Percentiles rank a stretch among this genome's conserved stretches.
phyloP scores from a whole-genome alignment of 2,329 filamentous ascomycete genomes.

The Calonectria pteridis region DNA sequence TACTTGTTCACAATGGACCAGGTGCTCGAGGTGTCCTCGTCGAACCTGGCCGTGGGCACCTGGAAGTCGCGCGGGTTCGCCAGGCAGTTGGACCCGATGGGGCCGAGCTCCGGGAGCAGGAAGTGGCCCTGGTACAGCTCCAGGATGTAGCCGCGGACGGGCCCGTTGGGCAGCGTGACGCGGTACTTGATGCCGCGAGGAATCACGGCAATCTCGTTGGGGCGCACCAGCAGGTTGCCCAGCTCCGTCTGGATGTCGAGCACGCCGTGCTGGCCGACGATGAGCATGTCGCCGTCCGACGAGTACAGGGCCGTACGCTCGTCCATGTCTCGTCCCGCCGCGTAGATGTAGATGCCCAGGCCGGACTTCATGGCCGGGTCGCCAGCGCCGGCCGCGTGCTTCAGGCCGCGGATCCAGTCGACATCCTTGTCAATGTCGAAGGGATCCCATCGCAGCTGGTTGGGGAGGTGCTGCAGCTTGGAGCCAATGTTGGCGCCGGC shows the following conservation, averaged over 20 bases:
- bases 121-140: slow-evolving; percentile 82
- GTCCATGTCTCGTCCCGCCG: slow-evolving; percentile 82
- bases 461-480: slow-evolving; percentile 63
- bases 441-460: slow-evolving; percentile 85
- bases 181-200: slow-evolving; percentile 80
- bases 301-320: slow-evolving; percentile 82
- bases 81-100: slow-evolving; percentile 79
- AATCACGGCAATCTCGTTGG: slow-evolving; percentile 81
- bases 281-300: slow-evolving; percentile 82
- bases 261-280: slow-evolving; percentile 80
- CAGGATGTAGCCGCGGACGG: slow-evolving; percentile 78
- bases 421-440: slow-evolving; percentile 77
- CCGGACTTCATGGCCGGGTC: slow-evolving; percentile 84
- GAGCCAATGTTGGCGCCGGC: slow-evolving; percentile 35
- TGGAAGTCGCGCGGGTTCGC: slow-evolving; percentile 83
- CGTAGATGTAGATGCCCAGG: slow-evolving; percentile 85
- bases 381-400: slow-evolving; percentile 82
- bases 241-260: slow-evolving; percentile 84
- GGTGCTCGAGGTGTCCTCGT: slow-evolving; percentile 66
- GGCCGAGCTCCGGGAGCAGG: slow-evolving; percentile 76
- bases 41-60: slow-evolving; percentile 75
- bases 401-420: slow-evolving; percentile 69
- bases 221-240: slow-evolving; percentile 78
- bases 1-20: slow-evolving; percentile 73
- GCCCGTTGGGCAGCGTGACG: slow-evolving; percentile 70